A percentile compares a stretch with the other conserved stretches of the same genome.
phyloP scores from a whole-genome alignment of 352 stramenopile species.

The Blastocystis sp. region DNA sequence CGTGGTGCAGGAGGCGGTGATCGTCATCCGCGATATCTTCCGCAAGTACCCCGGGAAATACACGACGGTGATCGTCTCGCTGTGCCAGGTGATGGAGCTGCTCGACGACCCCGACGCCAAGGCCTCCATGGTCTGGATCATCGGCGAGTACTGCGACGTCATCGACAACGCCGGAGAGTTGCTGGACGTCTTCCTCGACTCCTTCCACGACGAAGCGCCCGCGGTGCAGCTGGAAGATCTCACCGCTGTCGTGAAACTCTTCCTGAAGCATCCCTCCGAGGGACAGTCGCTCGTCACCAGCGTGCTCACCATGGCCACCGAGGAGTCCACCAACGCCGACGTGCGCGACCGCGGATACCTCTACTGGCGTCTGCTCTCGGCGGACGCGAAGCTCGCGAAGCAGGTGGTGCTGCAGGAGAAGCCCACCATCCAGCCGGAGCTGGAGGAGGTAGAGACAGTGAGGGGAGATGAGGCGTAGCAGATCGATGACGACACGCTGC shows the following conservation, averaged over 20 bases:
- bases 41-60: constrained; percentile 96
- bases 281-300: constrained; percentile 83
- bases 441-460: background rate
- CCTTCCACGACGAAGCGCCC: constrained; percentile 87
- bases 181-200: constrained; percentile 91
- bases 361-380: constrained; percentile 94
- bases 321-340: constrained; percentile 94
- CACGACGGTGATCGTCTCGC: constrained; percentile 90
- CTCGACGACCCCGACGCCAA: constrained; percentile 96
- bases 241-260: constrained; percentile 95
- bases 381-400: constrained; percentile 90
- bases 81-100: constrained; percentile 97
- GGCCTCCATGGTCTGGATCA: constrained; percentile 99
- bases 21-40: constrained; percentile 99
- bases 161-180: constrained; percentile 98
- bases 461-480: constrained; percentile 83
- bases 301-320: constrained; percentile 88
- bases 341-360: constrained; percentile 92
- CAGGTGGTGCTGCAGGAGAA: constrained; percentile 92
- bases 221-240: constrained; percentile 82
- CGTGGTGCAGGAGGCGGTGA: constrained; percentile 94
- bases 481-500: constrained; percentile 79
- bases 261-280: constrained; percentile 80
- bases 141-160: constrained; percentile 87
- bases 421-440: constrained; percentile 76